Conservation (phyloP, 768 basidiomycete species). For the Tricholoma terreum region DNA sequence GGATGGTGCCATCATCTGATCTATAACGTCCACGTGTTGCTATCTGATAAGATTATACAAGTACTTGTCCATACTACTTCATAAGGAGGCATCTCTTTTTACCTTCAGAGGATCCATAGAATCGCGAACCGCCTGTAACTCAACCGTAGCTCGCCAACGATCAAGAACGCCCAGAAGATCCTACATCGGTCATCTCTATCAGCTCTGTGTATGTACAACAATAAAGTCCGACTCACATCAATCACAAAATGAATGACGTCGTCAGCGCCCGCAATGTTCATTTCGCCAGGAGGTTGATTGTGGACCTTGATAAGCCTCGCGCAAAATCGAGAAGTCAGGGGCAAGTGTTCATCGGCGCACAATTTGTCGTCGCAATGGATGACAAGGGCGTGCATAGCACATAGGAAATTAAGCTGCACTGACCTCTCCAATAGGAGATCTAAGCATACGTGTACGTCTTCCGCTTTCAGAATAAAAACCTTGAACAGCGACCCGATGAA, state of each 20-base stretch:
- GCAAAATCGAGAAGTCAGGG: slow-evolving; percentile 18
- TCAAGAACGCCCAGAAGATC: background rate
- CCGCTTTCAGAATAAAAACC: slow-evolving; percentile 17
- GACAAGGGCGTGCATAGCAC: slow-evolving; percentile 34
- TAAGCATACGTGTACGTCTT: slow-evolving; percentile 30
- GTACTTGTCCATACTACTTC: too few relatives aligned
- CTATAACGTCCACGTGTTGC: background rate
- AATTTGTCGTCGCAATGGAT: slow-evolving; percentile 29
- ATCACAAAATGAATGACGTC: background rate
- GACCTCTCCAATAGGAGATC: slow-evolving; percentile 17
- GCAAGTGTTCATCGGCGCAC: slow-evolving; percentile 23
- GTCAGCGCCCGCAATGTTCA: background rate
- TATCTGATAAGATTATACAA: background rate
- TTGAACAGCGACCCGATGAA: slow-evolving; percentile 31
- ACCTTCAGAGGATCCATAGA: slow-evolving; percentile 1
- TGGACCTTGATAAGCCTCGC: slow-evolving; percentile 5
- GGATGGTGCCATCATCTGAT: background rate
- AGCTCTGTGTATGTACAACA: background rate
- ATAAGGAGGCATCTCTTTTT: too few relatives aligned
- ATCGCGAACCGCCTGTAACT: background rate
- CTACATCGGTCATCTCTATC: background rate
- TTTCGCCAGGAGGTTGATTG: background rate
- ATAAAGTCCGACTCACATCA: background rate
- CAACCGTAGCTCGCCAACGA: background rate
- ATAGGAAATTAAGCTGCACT: slow-evolving; percentile 23